phyloP scores from a whole-genome alignment of 2,329 filamentous ascomycete species.

The Cryphonectria carpinicola region DNA sequence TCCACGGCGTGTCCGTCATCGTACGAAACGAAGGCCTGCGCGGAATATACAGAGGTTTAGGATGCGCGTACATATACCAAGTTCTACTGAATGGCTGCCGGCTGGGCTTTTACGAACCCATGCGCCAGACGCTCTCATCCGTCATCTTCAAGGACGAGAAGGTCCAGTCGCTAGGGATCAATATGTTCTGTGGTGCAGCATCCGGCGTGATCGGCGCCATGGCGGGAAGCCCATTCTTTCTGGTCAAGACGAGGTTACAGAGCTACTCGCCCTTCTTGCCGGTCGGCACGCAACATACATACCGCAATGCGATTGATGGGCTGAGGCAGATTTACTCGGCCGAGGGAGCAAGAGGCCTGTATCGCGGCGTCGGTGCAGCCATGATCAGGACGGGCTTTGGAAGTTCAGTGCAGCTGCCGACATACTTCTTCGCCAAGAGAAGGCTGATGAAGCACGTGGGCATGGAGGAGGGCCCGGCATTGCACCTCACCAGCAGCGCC shows the following conservation, averaged over 20 bases:
- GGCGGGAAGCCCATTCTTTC: constrained; percentile 95
- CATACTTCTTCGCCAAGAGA: constrained; percentile 97
- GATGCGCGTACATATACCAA: constrained; percentile 95
- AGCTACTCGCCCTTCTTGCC: constrained; percentile 91
- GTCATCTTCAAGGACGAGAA: constrained; percentile 72
- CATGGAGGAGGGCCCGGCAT: constrained; percentile 86
- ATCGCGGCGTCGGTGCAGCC: constrained; percentile 87
- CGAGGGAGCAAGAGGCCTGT: constrained; percentile 82
- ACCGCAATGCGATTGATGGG: constrained; percentile 84
- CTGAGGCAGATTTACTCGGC: constrained; percentile 74
- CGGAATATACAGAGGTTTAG: constrained; percentile 86
- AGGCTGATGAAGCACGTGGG: constrained; percentile 79
- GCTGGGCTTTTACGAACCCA: constrained; percentile 95
- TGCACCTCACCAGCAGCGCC: constrained; percentile 88
- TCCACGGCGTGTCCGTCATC: constrained; percentile 91
- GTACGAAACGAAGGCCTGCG: constrained; percentile 84
- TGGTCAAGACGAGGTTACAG: constrained; percentile 95
- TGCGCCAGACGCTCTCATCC: constrained; percentile 72
- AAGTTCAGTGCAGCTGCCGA: constrained; percentile 93
- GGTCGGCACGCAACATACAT: constrained; percentile 95
- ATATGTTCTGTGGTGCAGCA: constrained; percentile 88
- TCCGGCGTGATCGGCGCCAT: constrained; percentile 91
- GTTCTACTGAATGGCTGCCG: constrained; percentile 95
- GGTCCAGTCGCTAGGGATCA: constrained; percentile 85
- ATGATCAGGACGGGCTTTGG: constrained; percentile 97